Evolutionary conservation across 768 basidiomycete species (phyloP).

Genomic region (Kwoniella newhampshirensis): DNA sequence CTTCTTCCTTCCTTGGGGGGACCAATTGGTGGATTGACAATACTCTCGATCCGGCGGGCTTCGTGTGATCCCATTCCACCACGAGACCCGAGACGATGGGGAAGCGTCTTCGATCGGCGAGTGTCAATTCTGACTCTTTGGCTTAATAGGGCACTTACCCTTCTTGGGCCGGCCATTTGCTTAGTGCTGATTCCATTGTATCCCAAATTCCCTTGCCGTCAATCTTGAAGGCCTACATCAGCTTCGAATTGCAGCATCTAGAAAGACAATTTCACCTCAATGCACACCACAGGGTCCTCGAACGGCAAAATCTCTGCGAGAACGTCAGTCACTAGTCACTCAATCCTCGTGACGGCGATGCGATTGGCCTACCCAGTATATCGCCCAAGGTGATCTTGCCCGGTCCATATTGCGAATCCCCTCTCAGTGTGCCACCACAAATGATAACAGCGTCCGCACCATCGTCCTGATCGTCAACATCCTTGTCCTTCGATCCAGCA

Average conservation of each 20-base stretch:
- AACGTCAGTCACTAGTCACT: too few species aligned
- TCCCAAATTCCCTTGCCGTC: conserved; percentile 76
- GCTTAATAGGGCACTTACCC: conserved; percentile 59
- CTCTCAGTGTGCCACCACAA: conserved; percentile 78
- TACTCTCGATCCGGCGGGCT: conserved; percentile 69
- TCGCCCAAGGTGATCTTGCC: conserved; percentile 79
- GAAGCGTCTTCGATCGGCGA: conserved; percentile 65
- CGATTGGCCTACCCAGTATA: conserved; percentile 58
- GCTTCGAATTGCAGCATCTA: background rate
- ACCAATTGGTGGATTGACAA: conserved; percentile 59
- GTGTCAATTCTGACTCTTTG: too few species aligned
- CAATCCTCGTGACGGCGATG: background rate
- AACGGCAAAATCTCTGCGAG: conserved; percentile 80
- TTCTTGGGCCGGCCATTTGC: conserved; percentile 85
- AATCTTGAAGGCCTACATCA: conserved; percentile 29
- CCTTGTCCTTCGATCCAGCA: conserved; percentile 53
- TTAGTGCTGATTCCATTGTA: conserved; percentile 69
- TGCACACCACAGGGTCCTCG: conserved; percentile 76
- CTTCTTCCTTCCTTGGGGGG: conserved; percentile 56
- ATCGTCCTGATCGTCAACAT: conserved; percentile 62
- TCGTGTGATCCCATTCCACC: conserved; percentile 81
- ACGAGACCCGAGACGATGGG: conserved; percentile 80
- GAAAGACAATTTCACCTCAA: conserved; percentile 60
- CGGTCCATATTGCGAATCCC: conserved; percentile 80
- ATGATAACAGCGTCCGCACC: conserved; percentile 79